Evolutionary conservation across 441 rosid genomes (phyloP), one percentile per base, ranked within the genome.

Genomic region (Syzygium malaccense): DNA sequence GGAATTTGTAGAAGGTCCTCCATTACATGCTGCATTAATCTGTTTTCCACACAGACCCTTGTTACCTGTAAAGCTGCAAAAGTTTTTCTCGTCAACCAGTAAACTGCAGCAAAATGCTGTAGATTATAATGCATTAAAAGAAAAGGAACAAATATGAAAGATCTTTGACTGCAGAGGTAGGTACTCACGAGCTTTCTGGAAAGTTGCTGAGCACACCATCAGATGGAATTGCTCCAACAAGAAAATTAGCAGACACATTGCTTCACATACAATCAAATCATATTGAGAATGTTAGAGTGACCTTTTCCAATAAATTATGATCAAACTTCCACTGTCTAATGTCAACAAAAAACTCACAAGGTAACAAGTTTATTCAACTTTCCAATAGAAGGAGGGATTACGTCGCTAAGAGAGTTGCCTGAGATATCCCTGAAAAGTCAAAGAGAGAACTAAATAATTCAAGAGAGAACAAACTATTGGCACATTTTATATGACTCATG

Each of bases 161-260:
- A 87, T 45, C 86, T 68, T 49, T 87, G 51, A 86, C 41, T 28
- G 55, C 78, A 20, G 84, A 71, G 60, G 57, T 25, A 85, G 75
- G 85, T 85, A 92, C 99, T 96, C 93, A 97, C 99, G 99, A 96
- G 94, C 92, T 94, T 90, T 87, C 94, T 5, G 94, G 85, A 88
- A 94, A 98, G 89, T 92, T 93, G 92, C 84, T 83, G 89, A 96
- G 94, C 91, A 93, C 93, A 32, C 98, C 99, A 87, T 94, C 94
- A 49, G 96, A 91, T 91, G 99, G 99, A 93, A 97, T 96, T 86
- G 95, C 89, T 86, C 99, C 99, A 56, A 55, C 92, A 87, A 98
- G 95, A 92, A 97, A 98, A 92, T 98, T 98, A 94, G 95, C 95
- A 33, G 99, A 96, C 86, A 96, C 94, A 58, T 98, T 96, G 94